Base-by-base conservation (phyloP, 768 basidiomycete species). In the Amylocystis lapponica region DNA sequence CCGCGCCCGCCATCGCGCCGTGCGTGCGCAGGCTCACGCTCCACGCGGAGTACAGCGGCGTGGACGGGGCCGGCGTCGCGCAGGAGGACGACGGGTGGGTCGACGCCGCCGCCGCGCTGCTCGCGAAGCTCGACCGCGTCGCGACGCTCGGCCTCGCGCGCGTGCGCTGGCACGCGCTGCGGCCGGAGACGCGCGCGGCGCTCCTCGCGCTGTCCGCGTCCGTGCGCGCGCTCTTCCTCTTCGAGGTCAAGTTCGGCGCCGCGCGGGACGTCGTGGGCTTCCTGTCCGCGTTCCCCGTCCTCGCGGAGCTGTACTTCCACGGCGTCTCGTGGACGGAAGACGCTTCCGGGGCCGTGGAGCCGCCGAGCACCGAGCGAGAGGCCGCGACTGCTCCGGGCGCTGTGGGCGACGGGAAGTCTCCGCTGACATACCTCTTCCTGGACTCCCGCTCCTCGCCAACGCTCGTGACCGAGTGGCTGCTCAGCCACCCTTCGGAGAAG, bases 361-460 rank as follows among this genome's bases (percentile, higher is more conserved):
- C 35, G 19, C 36, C 10, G 31, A 26, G 13, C 23, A 27, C 11
- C 16, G 12, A 12, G 30, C 23, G 16, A 25, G 43, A 50, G 19
- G n/a, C 40, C 27, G 33, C 10, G 21, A n/a, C n/a, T n/a, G n/a
- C n/a, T n/a, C n/a, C n/a, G n/a, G 5, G n/a, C 42, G 21, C 19
- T 22, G 19, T 11, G 2, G 48, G 43, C 2, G 35, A 31, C 5
- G 44, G 41, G 21, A 39, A 45, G 36, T 56, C 56, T 54, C 53
- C 54, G 19, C 44, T 59, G 31, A 49, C 51, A 8, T 59, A 59
- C 43, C 47, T 58, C 30, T 58, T 58, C 51, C 41, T 58, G 41
- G 57, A 58, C 46, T 46, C 57, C 25, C 40, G 49, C 38, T 58
- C 57, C 11, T 58, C 57, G n/a, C 57, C 57, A 16, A 58, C 57